Percentiles rank a stretch among this genome's conserved stretches.
Evolutionary conservation across 2,329 filamentous ascomycete genomes (phyloP).

Genomic region (Coniochaeta sp.): DNA sequence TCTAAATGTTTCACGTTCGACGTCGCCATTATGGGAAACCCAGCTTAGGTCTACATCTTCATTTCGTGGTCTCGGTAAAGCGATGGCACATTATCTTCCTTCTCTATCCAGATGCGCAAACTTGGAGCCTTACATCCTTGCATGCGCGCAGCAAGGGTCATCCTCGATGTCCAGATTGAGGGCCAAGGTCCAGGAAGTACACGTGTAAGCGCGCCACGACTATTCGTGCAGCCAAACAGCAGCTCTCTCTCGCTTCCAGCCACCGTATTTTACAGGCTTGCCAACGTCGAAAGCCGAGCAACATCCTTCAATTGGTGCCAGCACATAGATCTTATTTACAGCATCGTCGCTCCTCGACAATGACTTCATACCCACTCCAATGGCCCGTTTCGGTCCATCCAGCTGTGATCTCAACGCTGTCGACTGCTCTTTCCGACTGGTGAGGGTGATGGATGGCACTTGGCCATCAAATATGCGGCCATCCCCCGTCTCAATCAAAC

Average conservation of each 20-base stretch:
- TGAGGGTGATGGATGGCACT: constrained; percentile 3
- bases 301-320: constrained; percentile 12
- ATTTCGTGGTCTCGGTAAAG: too few relatives aligned
- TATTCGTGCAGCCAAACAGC: too few relatives aligned
- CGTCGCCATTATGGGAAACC: too few relatives aligned
- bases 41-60: too few relatives aligned
- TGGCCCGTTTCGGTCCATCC: neutral
- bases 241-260: constrained; percentile 11
- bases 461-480: constrained; percentile 19
- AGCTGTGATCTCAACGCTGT: neutral
- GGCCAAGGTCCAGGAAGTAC: too few relatives aligned
- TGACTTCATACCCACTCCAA: constrained; percentile 2
- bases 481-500: constrained; percentile 10
- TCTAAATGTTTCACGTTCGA: too few relatives aligned
- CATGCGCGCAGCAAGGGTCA: too few relatives aligned
- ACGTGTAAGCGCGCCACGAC: too few relatives aligned
- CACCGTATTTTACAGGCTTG: constrained; percentile 14
- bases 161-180: too few relatives aligned
- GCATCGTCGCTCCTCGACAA: neutral
- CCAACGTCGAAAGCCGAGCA: neutral
- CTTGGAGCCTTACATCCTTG: too few relatives aligned
- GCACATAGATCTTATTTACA: neutral
- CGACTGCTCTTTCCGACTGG: neutral
- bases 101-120: neutral
- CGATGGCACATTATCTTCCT: too few relatives aligned